phyloP scores from a whole-genome alignment of 192 early-diverging fungal genomes.

The Podila verticillata region DNA sequence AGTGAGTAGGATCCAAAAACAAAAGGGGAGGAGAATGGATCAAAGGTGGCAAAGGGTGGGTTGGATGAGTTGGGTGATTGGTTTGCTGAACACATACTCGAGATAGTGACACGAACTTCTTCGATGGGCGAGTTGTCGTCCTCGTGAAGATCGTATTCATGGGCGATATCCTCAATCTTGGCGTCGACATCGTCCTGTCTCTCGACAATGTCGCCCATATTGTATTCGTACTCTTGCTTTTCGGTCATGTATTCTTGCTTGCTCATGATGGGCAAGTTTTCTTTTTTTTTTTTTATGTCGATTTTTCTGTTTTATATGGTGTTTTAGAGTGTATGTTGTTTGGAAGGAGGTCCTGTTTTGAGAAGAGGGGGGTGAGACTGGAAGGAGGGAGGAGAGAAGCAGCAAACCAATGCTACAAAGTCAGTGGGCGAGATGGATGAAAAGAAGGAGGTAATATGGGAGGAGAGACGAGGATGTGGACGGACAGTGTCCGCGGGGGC shows the following conservation, averaged over 20 bases:
- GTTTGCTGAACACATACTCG: conserved; percentile 27
- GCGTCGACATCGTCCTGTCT: not conserved
- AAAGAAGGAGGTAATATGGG: not conserved
- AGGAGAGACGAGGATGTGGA: not conserved
- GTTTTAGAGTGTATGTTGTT: not conserved
- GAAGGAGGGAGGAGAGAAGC: not conserved
- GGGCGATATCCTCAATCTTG: too few species aligned
- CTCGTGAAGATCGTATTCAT: conserved; percentile 9
- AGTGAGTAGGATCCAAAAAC: too few species aligned
- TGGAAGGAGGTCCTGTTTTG: not conserved
- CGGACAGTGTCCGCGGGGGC: too few species aligned
- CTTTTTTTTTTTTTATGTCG: not conserved
- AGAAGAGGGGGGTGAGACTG: not conserved
- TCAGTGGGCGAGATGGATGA: too few species aligned
- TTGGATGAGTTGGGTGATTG: too few species aligned
- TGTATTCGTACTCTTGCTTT: conserved; percentile 7
- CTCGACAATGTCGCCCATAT: not conserved
- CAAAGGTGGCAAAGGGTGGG: too few species aligned
- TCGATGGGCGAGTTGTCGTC: conserved; percentile 59
- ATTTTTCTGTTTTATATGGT: conserved; percentile 2
- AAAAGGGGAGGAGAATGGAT: too few species aligned
- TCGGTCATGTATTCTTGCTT: not conserved
- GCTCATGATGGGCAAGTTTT: not conserved
- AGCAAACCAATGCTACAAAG: too few species aligned
- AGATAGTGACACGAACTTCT: conserved; percentile 55